Evolutionary conservation across 148 eudicot species (phyloP).

Genomic region (Chenopodium album): DNA sequence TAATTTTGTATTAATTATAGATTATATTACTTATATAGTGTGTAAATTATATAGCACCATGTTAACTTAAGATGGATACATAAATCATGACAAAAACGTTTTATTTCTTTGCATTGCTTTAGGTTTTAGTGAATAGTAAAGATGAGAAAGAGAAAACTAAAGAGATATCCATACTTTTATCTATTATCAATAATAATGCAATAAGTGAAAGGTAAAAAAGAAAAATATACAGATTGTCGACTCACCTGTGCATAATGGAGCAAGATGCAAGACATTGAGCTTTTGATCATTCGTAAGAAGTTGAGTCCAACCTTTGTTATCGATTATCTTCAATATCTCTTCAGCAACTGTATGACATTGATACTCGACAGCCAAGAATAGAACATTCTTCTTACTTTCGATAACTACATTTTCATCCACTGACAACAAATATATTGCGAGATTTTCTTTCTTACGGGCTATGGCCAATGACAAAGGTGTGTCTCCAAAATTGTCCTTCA

Average conservation of each 20-base stretch:
- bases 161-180: no score
- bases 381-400: neutral
- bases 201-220: no score
- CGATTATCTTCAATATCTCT: neutral
- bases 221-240: neutral
- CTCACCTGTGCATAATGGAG: neutral
- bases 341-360: neutral
- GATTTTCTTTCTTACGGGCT: neutral
- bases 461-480: neutral
- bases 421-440: neutral
- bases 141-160: no score
- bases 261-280: neutral
- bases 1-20: no score
- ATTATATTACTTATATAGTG: no score
- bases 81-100: no score
- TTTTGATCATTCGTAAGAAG: neutral
- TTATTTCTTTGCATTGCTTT: no score
- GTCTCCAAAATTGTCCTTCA: neutral
- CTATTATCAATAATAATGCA: no score
- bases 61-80: no score
- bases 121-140: no score
- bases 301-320: neutral
- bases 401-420: neutral
- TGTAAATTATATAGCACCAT: no score
- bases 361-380: neutral